Conservation (phyloP, 2,329 filamentous ascomycete genomes). For the Pestalotiopsis sp. region DNA sequence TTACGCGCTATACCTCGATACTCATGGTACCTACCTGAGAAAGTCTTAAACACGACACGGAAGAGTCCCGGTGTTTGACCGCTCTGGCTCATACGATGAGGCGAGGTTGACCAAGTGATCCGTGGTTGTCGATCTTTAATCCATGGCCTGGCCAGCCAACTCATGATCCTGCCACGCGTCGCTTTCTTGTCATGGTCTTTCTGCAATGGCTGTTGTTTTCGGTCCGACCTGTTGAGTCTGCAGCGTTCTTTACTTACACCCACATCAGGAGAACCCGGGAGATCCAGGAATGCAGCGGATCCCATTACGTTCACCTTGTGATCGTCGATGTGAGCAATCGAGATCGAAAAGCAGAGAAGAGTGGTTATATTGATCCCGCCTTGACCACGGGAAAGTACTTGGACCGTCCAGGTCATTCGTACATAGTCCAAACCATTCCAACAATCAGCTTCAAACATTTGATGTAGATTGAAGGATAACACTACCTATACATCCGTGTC, state of each 20-base stretch:
- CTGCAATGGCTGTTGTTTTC: not conserved
- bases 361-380: slow-evolving; percentile 7
- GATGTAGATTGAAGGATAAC: not conserved
- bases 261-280: not conserved
- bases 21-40: not conserved
- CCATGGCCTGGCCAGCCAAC: not conserved
- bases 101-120: not conserved
- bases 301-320: not conserved
- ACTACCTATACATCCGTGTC: not conserved
- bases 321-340: not conserved
- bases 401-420: not conserved
- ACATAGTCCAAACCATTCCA: not conserved
- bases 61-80: not conserved
- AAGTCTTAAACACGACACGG: not conserved
- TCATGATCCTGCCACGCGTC: not conserved
- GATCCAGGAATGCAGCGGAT: not conserved
- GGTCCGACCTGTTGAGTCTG: not conserved
- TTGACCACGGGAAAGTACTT: not conserved
- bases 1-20: not conserved
- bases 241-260: not conserved
- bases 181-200: not conserved
- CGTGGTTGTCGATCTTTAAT: not conserved
- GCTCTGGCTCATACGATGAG: not conserved
- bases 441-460: not conserved
- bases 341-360: slow-evolving; percentile 5